These are phyloP conservation scores for Umbelopsis ramanniana DNA, from an alignment of 192 early-diverging fungal genomes.

Conservation along the genomic window DNA sequence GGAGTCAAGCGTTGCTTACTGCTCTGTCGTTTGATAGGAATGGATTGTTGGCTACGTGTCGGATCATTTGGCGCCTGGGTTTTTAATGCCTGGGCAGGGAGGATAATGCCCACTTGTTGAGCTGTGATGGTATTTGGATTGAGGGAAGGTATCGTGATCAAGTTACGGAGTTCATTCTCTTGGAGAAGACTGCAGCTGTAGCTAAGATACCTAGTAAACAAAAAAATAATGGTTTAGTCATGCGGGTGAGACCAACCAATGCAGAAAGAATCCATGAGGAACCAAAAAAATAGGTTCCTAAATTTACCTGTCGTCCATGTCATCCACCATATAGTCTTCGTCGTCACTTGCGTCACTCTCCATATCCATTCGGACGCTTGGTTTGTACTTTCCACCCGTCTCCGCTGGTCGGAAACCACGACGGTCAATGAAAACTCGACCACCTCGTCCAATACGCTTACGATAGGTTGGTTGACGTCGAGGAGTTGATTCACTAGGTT, in stretches of 20 bases:
- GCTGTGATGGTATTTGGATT: conserved; percentile 25
- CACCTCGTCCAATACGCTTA: conserved; percentile 75
- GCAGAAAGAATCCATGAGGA: not conserved
- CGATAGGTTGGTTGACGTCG: conserved; percentile 45
- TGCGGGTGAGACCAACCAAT: not conserved
- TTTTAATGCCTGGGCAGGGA: not conserved
- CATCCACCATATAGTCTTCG: conserved; percentile 48
- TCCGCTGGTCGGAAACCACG: conserved; percentile 34
- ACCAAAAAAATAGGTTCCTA: not conserved
- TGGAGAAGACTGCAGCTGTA: conserved; percentile 48
- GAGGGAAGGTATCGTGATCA: conserved; percentile 44
- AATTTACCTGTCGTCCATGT: conserved; percentile 45
- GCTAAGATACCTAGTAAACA: conserved; percentile 36
- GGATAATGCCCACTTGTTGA: conserved; percentile 17
- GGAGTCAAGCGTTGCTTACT: conserved; percentile 33
- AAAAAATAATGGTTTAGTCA: not conserved
- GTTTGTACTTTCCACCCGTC: conserved; percentile 28
- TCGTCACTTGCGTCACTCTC: conserved; percentile 49
- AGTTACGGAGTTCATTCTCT: conserved; percentile 51
- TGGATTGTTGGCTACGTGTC: not conserved
- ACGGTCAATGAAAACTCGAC: conserved; percentile 78
- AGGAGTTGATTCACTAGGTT: conserved; percentile 23
- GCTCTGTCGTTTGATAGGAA: conserved; percentile 34
- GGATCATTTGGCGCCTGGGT: not conserved
- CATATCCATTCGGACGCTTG: conserved; percentile 31